Conservation (phyloP, 1,284 basidiomycete genomes). For the Sanguinoderma infundibulare region DNA sequence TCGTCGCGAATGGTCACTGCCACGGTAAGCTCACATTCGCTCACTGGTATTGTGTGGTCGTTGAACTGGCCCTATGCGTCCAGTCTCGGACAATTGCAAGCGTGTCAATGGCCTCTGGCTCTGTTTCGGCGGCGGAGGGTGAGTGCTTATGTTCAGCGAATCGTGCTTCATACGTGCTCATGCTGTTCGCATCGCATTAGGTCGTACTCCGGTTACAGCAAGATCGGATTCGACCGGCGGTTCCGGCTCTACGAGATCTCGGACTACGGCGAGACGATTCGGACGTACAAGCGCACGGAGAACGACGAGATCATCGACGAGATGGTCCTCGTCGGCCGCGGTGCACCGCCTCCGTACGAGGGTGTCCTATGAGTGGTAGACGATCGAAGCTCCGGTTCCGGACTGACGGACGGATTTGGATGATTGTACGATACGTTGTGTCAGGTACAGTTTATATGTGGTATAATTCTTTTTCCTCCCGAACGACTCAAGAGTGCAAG, state of each 20-base stretch:
- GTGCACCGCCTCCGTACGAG: constrained; percentile 32
- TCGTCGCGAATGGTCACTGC: constrained; percentile 86
- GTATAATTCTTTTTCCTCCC: too few relatives aligned
- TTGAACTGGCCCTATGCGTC: not conserved
- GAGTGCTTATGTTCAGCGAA: constrained; percentile 39
- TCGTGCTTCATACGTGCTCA: not conserved
- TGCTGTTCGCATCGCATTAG: constrained; percentile 40
- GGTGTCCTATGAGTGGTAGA: constrained; percentile 5
- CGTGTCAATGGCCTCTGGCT: constrained; percentile 88
- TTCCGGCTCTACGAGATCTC: constrained; percentile 87
- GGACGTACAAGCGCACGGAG: constrained; percentile 89
- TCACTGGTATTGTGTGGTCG: not conserved
- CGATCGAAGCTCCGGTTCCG: not conserved
- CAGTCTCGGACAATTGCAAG: constrained; percentile 88
- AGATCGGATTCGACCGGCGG: constrained; percentile 84
- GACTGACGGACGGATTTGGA: not conserved
- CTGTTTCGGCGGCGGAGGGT: constrained; percentile 94
- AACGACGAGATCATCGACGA: constrained; percentile 72
- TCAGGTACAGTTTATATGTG: too few relatives aligned
- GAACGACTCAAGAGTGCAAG: too few relatives aligned
- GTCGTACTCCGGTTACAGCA: constrained; percentile 87
- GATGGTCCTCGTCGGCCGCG: constrained; percentile 59
- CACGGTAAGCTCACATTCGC: constrained; percentile 59
- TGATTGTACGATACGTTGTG: not conserved
- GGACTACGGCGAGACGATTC: constrained; percentile 88